Evolutionary conservation across 1,284 basidiomycete genomes (phyloP).

Genomic region (Ceratobasidium sp.): DNA sequence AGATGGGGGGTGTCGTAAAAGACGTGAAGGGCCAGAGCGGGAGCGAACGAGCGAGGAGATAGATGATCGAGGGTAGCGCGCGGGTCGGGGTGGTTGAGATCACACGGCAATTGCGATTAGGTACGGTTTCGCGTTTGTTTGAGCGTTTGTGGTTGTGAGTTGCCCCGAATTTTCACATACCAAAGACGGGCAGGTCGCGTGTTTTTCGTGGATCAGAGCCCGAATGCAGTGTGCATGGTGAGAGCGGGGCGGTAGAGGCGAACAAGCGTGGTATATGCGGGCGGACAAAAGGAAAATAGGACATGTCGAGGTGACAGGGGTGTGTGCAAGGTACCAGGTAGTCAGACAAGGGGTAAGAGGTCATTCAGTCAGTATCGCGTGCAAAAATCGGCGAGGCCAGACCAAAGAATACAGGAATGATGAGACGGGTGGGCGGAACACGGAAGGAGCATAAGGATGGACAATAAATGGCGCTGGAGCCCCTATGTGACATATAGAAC

Average conservation of each 20-base stretch:
- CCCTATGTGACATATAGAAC: no score
- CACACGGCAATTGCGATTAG: slow-evolving; percentile 39
- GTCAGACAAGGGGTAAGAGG: slow-evolving; percentile 16
- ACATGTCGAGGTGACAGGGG: slow-evolving; percentile 29
- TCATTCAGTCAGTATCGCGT: slow-evolving; percentile 10
- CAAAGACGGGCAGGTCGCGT: background rate
- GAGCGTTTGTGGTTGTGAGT: slow-evolving; percentile 16
- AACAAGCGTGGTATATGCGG: slow-evolving; percentile 18
- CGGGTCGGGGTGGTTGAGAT: slow-evolving; percentile 39
- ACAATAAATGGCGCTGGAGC: slow-evolving; percentile 25
- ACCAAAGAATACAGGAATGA: background rate
- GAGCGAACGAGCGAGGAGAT: background rate
- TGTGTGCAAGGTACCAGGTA: slow-evolving; percentile 17
- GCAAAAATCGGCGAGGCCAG: slow-evolving; percentile 12
- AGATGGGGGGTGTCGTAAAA: no score
- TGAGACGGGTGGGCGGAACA: slow-evolving; percentile 20
- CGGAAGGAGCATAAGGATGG: slow-evolving; percentile 18
- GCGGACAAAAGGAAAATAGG: slow-evolving; percentile 4
- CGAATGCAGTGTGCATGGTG: background rate
- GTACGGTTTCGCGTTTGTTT: slow-evolving; percentile 19
- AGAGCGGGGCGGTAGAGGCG: slow-evolving; percentile 6
- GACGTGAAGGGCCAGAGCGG: no score
- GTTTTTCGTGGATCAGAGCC: slow-evolving; percentile 11
- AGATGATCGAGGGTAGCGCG: slow-evolving; percentile 31
- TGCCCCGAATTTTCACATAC: slow-evolving; percentile 10